Base-by-base conservation (phyloP, 768 basidiomycete genomes). In the Suillus hirtellus region DNA sequence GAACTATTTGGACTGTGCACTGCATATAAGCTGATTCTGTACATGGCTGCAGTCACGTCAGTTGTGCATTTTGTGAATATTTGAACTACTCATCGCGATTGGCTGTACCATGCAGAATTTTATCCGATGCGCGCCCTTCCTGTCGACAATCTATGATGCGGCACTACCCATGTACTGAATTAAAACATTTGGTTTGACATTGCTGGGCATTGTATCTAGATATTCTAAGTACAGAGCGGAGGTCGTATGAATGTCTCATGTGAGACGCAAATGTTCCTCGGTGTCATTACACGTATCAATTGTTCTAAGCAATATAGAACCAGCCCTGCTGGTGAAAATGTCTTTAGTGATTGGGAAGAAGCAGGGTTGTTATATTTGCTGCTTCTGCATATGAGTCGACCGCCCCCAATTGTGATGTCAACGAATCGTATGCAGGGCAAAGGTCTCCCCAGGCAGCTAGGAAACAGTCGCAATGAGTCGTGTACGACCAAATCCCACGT, bases 361-460 rank as follows among this genome's bases (percentile, higher is more conserved):
- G 54, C 21, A 62, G 8, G 2, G 69, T 19, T 5, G 65, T 64
- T 35, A 73, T 65, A 44, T 69, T 73, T 4, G 56, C 55, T 21
- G 72, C 72, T 24, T 70, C 35, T 43, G 66, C 40, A 52, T 61
- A 24, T 12, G 71, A 63, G 21, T 68, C 58, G n/a, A 61, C 50
- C 11, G 59, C 69, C 44, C 72, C 69, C 11, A 73, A n/a, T 24
- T 74, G 72, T 14, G 67, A 64, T 27, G 53, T 42, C 19, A 69
- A 61, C 14, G 72, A 63, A 31, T 73, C 12, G 46, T 42, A 73
- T 50, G 52, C 53, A 4, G 70, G 73, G 21, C 73, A 73, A 40
- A 73, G 58, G 1, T 73, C 15, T 24, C 64, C 64, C 72, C 72
- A 73, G 21, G 73, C 52, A 37, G 53, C 72, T 75, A 12, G 3